Conservation (phyloP, 2,329 filamentous ascomycete genomes). For the Sporothrix mexicana region DNA sequence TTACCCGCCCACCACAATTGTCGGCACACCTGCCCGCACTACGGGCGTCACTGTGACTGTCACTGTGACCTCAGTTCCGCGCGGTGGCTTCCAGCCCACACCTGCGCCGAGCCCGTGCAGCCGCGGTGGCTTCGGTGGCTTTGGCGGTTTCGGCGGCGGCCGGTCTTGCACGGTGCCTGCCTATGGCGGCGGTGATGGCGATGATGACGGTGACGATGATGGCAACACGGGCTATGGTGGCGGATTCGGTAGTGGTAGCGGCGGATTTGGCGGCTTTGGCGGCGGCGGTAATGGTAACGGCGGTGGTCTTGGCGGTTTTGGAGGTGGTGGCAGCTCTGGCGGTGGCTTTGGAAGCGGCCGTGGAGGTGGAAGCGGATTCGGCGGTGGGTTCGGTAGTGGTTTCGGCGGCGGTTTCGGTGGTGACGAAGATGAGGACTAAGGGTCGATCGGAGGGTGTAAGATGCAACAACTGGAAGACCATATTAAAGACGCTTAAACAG, state of each 20-base stretch:
- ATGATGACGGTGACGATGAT: constrained; percentile 24
- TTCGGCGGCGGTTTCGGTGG: not conserved
- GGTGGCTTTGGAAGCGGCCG: not conserved
- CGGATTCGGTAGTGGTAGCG: not conserved
- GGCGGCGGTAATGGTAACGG: not conserved
- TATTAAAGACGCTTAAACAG: no score
- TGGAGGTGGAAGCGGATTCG: constrained; percentile 2
- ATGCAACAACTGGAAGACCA: no score
- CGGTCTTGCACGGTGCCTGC: constrained; percentile 24
- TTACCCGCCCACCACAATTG: constrained; percentile 30
- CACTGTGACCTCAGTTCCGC: constrained; percentile 26
- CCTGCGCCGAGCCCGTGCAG: constrained; percentile 13
- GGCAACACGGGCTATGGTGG: not conserved
- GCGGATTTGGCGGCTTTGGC: constrained; percentile 27
- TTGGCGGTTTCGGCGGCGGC: constrained; percentile 22
- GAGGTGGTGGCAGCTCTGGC: not conserved
- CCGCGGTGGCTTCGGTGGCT: constrained; percentile 19
- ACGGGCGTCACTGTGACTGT: constrained; percentile 31
- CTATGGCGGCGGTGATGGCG: constrained; percentile 27
- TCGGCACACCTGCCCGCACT: constrained; percentile 1
- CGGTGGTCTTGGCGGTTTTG: constrained; percentile 5
- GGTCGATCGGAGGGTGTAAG: no score
- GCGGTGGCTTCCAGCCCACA: constrained; percentile 14
- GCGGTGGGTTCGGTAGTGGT: not conserved
- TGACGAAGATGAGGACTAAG: not conserved